Evolutionary conservation across 1,284 basidiomycete species (phyloP).

Genomic region (Mycosarcoma mackinlayi): DNA sequence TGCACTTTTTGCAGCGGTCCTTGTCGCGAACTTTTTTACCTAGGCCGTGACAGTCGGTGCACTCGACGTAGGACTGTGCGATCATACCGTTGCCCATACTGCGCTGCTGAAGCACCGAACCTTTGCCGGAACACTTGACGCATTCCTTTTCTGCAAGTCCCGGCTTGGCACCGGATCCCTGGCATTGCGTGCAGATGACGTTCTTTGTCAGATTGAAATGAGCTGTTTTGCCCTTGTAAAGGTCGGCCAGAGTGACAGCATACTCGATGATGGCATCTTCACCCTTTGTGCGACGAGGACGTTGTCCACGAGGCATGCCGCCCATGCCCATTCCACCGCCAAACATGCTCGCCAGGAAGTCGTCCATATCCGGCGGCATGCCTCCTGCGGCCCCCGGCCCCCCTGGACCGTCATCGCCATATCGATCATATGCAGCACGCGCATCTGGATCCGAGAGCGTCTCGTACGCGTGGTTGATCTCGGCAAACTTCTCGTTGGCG

Average conservation of each 20-base stretch:
- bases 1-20: slow-evolving; percentile 96
- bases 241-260: slow-evolving; percentile 87
- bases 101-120: slow-evolving; percentile 75
- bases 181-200: slow-evolving; percentile 80
- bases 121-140: slow-evolving; percentile 83
- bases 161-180: slow-evolving; percentile 86
- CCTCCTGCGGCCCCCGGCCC: slow-evolving; percentile 40
- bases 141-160: slow-evolving; percentile 84
- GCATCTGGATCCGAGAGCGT: slow-evolving; percentile 59
- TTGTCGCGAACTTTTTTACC: slow-evolving; percentile 87
- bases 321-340: slow-evolving; percentile 61
- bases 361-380: slow-evolving; percentile 54
- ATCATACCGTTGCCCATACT: slow-evolving; percentile 67
- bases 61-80: slow-evolving; percentile 72
- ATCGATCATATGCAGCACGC: slow-evolving; percentile 61
- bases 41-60: slow-evolving; percentile 81
- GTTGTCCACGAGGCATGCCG: slow-evolving; percentile 69
- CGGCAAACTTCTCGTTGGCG: slow-evolving; percentile 62
- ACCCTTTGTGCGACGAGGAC: slow-evolving; percentile 63
- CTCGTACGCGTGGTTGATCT: slow-evolving; percentile 65
- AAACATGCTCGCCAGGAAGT: slow-evolving; percentile 63
- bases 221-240: slow-evolving; percentile 89
- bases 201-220: slow-evolving; percentile 90
- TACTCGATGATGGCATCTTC: slow-evolving; percentile 74
- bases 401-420: slow-evolving; percentile 55